Conservation (phyloP, 2,329 filamentous ascomycete genomes). For the Phyllosticta paracitricarpa region DNA sequence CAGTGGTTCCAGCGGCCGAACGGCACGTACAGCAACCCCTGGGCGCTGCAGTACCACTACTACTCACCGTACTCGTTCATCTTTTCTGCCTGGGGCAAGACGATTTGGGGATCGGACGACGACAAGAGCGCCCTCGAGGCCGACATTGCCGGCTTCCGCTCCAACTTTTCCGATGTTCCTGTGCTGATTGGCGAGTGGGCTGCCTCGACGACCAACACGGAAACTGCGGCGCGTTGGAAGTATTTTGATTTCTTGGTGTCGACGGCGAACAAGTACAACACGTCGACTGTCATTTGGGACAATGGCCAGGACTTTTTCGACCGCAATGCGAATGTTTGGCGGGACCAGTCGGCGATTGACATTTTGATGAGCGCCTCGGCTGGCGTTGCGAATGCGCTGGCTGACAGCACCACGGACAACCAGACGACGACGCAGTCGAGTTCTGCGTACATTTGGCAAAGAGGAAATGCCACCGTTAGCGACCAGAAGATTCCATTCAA, state of each 20-base stretch:
- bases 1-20: constrained; percentile 44
- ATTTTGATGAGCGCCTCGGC: constrained; percentile 39
- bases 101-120: constrained; percentile 46
- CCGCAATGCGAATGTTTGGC: constrained; percentile 39
- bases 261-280: constrained; percentile 40
- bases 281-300: constrained; percentile 48
- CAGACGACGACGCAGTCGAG: constrained; percentile 36
- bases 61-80: constrained; percentile 43
- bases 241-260: constrained; percentile 47
- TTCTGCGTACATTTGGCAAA: constrained; percentile 48
- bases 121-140: constrained; percentile 41
- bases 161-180: constrained; percentile 47
- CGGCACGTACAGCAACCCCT: constrained; percentile 41
- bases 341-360: constrained; percentile 39
- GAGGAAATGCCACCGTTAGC: constrained; percentile 33
- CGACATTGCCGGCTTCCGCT: constrained; percentile 42
- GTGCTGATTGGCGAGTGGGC: constrained; percentile 50
- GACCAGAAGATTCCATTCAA: constrained; percentile 39
- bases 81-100: constrained; percentile 46
- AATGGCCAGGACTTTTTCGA: constrained; percentile 49
- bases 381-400: constrained; percentile 39
- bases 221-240: constrained; percentile 47
- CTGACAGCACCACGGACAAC: constrained; percentile 43
- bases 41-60: constrained; percentile 53
- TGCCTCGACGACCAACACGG: constrained; percentile 39